Base-by-base conservation (phyloP, 139 green algal genomes). In the Chlorella sp. region DNA sequence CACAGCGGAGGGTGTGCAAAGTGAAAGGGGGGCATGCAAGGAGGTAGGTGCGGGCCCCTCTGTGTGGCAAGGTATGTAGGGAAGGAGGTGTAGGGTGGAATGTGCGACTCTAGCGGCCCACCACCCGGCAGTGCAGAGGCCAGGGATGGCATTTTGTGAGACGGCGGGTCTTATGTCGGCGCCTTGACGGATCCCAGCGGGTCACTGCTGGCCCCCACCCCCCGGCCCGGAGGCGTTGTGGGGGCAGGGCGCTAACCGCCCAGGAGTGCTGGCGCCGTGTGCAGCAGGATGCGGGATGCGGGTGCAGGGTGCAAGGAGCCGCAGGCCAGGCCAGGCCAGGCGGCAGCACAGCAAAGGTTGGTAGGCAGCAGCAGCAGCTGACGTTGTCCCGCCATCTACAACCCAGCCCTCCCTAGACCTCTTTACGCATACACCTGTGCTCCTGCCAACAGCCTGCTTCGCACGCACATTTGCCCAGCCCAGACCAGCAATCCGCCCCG, bases 151-250 rank as follows among this genome's bases (percentile, higher is more conserved):
- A 88, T 88, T 81, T 42, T 80, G 42, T 81, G 68, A 66, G 68
- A 26, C 68, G 16, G 39, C 75, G 48, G 64, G 15, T 75, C 28
- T 80, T 66, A 26, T 88, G 22, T 81, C 16, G 84, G 84, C 84
- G 84, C 84, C 84, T 81, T 39, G 84, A 88, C 84, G 68, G 64
- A 88, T 88, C 84, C 84, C 84, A 66, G 84, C 84, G 40, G 84
- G 84, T 88, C 84, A 81, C 11, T 2, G 84, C 84, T 22, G 84
- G 9, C 14, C 34, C 64, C 68, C 30, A 24, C 26, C 57, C 66
- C 30, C 66, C 42, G 83, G 48, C 48, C 61, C 83, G 21, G 15
- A 73, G 39, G 48, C 48, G 48, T 57, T 24, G 83, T 61, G 37
- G 48, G 39, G 26, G 80, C 48, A 0, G 32, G 60, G 34, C 30